Base-by-base conservation (phyloP, 352 stramenopile genomes). In the Pythium oligandrum region DNA sequence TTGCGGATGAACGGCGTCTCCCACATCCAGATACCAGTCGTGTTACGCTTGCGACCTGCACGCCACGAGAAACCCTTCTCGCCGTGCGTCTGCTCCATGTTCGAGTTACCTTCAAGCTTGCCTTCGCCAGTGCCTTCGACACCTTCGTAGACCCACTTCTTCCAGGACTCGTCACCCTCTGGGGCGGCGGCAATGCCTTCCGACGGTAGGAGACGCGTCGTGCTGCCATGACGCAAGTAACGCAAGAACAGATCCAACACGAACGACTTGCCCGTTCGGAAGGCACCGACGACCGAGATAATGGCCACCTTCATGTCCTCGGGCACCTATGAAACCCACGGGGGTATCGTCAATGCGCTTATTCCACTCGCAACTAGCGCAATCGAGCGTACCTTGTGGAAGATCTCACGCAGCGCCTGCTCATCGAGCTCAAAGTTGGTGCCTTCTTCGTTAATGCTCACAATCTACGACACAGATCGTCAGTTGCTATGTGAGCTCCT, bases 11-110 rank as follows among this genome's bases (percentile, higher is more conserved):
- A 99, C 6, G 96, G 96, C 57, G 98, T 90, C 70, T 91, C 97
- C 97, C 97, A 99, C 85, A 99, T 98, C 96, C 96, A 99, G 62
- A 99, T 99, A 48, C 97, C 97, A 31, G 96, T 99, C 12, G 97
- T 99, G 72, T 99, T 98, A 39, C 97, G 83, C 55, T 99, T 97
- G 47, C 83, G 80, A 7, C 97, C 97, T 9, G 93, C 96, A 30
- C 94, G 67, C 96, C 97, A 99, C 55, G 95, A 93, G 63, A 99
- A 99, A 0, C 92, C 87, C 39, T 84, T 84, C 57, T 90, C 80
- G 8, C 73, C 79, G 48, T 90, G 56, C 4, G 78, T 90, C 57
- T 86, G 71, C 51, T 87, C 71, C 53, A 89, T 69, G 61, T 93
- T 94, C 1, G 84, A 89, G 59, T 94, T 94, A 61, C 87, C 76